phyloP scores from a whole-genome alignment of 192 early-diverging fungal genomes.

The Coemansia sp. region DNA sequence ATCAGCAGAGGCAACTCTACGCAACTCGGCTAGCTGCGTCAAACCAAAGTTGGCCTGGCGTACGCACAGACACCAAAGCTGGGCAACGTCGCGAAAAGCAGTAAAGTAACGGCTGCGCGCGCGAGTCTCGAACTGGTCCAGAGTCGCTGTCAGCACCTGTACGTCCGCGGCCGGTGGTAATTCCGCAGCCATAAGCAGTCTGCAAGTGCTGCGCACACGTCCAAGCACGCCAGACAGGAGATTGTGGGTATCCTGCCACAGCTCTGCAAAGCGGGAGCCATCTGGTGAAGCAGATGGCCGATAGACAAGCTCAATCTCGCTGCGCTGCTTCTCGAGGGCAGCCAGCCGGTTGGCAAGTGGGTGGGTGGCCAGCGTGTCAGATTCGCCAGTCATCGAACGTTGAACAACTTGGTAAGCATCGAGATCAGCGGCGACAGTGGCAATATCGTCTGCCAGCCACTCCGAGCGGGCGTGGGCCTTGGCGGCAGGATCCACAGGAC shows the following conservation, averaged over 20 bases:
- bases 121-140: conserved; percentile 39
- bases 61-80: conserved; percentile 37
- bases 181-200: not conserved
- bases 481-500: conserved; percentile 82
- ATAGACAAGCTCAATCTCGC: conserved; percentile 43
- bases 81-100: conserved; percentile 43
- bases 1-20: not conserved
- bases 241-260: conserved; percentile 47
- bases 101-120: conserved; percentile 31
- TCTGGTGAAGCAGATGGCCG: conserved; percentile 13
- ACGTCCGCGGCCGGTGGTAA: not conserved
- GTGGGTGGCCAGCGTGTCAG: conserved; percentile 17
- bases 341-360: conserved; percentile 9
- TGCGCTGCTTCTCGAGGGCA: conserved; percentile 24
- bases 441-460: conserved; percentile 61
- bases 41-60: conserved; percentile 21
- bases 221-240: conserved; percentile 17
- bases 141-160: conserved; percentile 22
- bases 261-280: conserved; percentile 32
- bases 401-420: conserved; percentile 60
- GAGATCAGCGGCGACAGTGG: conserved; percentile 56
- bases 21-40: conserved; percentile 24
- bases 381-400: conserved; percentile 61
- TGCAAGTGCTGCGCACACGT: conserved; percentile 14
- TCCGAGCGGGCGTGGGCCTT: conserved; percentile 64